A percentile compares a stretch with the other conserved stretches of the same genome.
Conservation (phyloP, 2,329 filamentous ascomycete genomes). For the Fusarium sp. region DNA sequence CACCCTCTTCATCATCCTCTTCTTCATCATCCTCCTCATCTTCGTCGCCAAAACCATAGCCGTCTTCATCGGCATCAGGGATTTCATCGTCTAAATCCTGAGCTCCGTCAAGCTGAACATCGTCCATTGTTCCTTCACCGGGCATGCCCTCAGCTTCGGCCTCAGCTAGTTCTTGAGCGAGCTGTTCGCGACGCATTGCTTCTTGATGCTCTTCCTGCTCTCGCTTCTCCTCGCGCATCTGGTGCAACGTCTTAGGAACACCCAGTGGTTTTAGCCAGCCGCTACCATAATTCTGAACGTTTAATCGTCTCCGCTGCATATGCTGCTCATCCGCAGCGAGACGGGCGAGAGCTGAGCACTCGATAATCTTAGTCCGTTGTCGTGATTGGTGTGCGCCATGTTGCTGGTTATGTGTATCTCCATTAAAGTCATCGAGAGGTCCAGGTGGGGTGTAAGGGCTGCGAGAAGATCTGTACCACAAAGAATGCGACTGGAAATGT, state of each 20-base stretch:
- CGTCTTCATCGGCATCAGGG: slow-evolving; percentile 71
- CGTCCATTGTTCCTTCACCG: slow-evolving; percentile 62
- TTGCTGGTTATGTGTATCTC: slow-evolving; percentile 42
- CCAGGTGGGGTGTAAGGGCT: slow-evolving; percentile 55
- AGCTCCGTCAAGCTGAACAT: slow-evolving; percentile 65
- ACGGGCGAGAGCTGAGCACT: slow-evolving; percentile 73
- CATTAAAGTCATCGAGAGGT: slow-evolving; percentile 48
- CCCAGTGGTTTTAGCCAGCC: slow-evolving; percentile 93
- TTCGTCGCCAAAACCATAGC: slow-evolving; percentile 61
- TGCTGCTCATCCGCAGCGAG: slow-evolving; percentile 81
- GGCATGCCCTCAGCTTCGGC: slow-evolving; percentile 61
- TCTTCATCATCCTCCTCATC: slow-evolving; percentile 55
- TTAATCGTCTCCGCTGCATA: slow-evolving; percentile 79
- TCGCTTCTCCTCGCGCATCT: slow-evolving; percentile 87
- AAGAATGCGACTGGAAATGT: slow-evolving; percentile 70
- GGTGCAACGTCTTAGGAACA: slow-evolving; percentile 87
- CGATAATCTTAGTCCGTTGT: slow-evolving; percentile 58
- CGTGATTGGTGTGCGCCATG: slow-evolving; percentile 50
- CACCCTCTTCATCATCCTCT: slow-evolving; percentile 55
- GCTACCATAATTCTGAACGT: slow-evolving; percentile 87
- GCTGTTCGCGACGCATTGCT: slow-evolving; percentile 75
- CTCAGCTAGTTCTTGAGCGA: slow-evolving; percentile 80
- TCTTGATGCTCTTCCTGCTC: slow-evolving; percentile 89
- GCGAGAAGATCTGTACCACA: slow-evolving; percentile 78
- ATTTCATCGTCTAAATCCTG: slow-evolving; percentile 79